Base-by-base conservation (phyloP, 2,329 filamentous ascomycete species). In the Aspergillus flavus region DNA sequence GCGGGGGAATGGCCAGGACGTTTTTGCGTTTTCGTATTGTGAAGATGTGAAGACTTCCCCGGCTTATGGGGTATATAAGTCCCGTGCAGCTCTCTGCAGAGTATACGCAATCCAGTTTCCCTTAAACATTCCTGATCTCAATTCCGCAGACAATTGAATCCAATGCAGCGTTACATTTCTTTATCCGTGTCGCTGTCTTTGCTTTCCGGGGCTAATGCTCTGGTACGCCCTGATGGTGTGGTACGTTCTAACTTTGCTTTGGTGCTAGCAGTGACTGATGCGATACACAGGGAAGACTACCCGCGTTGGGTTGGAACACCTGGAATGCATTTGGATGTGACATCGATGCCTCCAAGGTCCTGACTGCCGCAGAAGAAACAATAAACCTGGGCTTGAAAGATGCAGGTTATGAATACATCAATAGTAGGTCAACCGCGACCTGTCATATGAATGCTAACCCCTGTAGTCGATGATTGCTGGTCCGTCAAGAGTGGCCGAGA, bases 401-500 rank as follows among this genome's bases (percentile, higher is more conserved):
- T 63, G 66, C 80, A 9, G 82, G 83, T 34, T 85, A 85, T 68
- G 73, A 83, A 62, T 84, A 85, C 66, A 79, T 85, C 23, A 77
- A 76, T 48, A 75, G 67, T 68, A 60, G 3, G 12, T 21, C 23
- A 19, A 30, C 28, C 16, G 2, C 2, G 28, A 21, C 30, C 11
- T 41, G 2, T 16, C 57, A 14, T 19, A 26, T 43, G 9, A 0
- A 39, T 30, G 10, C 34, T 61, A 52, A 55, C n/a, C 0, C 4
- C 2, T n/a, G 64, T 41, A 77, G 75, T 87, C 62, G 87, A 90
- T 73, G 88, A 90, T 71, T 89, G 87, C 76, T 91, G 84, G 85
- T 81, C 80, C 9, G 66, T 81, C 61, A 81, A 84, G 66, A 66
- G 69, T 23, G 70, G 68, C 11, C 78, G 84, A 6, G 78, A 85